Conservation (phyloP, 1,284 basidiomycete genomes). For the Ceratobasidium sp. region DNA sequence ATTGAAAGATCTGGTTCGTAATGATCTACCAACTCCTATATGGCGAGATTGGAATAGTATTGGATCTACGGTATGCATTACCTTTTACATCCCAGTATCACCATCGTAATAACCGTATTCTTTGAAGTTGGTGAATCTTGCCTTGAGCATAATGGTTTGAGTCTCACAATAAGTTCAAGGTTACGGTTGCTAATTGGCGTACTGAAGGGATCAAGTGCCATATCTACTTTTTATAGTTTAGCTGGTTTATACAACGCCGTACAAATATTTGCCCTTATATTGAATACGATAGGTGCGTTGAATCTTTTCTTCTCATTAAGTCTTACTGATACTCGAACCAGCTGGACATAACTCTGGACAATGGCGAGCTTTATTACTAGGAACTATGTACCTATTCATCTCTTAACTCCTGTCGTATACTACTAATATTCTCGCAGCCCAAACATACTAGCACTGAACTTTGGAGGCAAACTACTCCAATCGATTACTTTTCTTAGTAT, state of each 20-base stretch:
- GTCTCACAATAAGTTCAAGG: conserved; percentile 54
- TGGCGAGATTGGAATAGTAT: conserved; percentile 68
- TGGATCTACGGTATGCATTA: conserved; percentile 55
- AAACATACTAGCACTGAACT: conserved; percentile 74
- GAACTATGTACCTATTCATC: conserved; percentile 77
- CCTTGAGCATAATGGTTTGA: conserved; percentile 62
- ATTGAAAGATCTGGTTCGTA: conserved; percentile 69
- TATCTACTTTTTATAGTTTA: conserved; percentile 73
- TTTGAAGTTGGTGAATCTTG: conserved; percentile 52
- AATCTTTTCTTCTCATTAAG: conserved; percentile 13
- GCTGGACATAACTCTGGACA: conserved; percentile 51
- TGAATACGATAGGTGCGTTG: conserved; percentile 68
- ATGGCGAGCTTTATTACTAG: conserved; percentile 69
- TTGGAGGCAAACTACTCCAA: conserved; percentile 64
- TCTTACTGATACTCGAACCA: conserved; percentile 12
- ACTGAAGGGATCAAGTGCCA: conserved; percentile 71
- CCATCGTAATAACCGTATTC: conserved; percentile 10
- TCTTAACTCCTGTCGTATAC: conserved; percentile 52
- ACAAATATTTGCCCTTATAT: conserved; percentile 74
- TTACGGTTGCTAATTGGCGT: too few species aligned
- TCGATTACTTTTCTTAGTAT: conserved; percentile 66
- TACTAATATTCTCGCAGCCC: conserved; percentile 59
- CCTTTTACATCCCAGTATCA: too few species aligned
- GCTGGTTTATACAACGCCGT: conserved; percentile 73
- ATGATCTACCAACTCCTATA: conserved; percentile 59